These are phyloP conservation scores for Taiozyma onychis DNA, from an alignment of 1,139 yeast species.

Conservation along the genomic window DNA sequence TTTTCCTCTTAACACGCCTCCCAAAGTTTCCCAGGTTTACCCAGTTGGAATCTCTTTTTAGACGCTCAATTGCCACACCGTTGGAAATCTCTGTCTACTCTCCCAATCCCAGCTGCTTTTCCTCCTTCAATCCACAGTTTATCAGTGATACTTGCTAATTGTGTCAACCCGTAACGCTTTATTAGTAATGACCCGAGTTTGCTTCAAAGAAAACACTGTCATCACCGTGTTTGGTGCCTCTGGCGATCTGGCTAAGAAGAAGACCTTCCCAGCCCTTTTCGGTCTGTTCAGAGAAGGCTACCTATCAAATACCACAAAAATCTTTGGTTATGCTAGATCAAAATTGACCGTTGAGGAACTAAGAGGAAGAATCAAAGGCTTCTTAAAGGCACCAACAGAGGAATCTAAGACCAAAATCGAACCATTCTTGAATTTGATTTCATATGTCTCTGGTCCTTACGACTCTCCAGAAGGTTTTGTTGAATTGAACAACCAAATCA, in stretches of 20 bases:
- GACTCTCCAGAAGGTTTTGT: slow-evolving; percentile 72
- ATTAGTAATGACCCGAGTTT: slow-evolving; percentile 9
- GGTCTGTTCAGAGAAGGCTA: slow-evolving; percentile 75
- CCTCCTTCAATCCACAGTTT: background rate
- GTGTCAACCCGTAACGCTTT: background rate
- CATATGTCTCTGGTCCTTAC: slow-evolving; percentile 75
- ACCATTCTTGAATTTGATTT: slow-evolving; percentile 57
- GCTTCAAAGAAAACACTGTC: slow-evolving; percentile 57
- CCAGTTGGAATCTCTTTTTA: background rate
- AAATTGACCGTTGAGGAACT: slow-evolving; percentile 62
- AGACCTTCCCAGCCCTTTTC: slow-evolving; percentile 80
- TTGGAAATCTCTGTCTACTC: background rate
- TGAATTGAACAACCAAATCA: slow-evolving; percentile 48
- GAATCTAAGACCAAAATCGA: slow-evolving; percentile 44
- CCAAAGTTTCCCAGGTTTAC: background rate
- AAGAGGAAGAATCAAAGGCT: slow-evolving; percentile 56
- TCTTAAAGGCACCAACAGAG: slow-evolving; percentile 54
- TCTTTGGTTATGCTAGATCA: slow-evolving; percentile 91
- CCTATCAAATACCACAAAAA: slow-evolving; percentile 62
- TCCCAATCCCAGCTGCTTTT: background rate
- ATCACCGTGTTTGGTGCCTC: slow-evolving; percentile 94
- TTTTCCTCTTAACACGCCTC: background rate
- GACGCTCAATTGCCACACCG: background rate
- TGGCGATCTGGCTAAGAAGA: slow-evolving; percentile 95
- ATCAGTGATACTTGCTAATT: background rate